Percentiles rank a stretch among this genome's conserved stretches.
Conservation (phyloP, 2,329 filamentous ascomycete genomes). For the Clonostachys rhizophaga region DNA sequence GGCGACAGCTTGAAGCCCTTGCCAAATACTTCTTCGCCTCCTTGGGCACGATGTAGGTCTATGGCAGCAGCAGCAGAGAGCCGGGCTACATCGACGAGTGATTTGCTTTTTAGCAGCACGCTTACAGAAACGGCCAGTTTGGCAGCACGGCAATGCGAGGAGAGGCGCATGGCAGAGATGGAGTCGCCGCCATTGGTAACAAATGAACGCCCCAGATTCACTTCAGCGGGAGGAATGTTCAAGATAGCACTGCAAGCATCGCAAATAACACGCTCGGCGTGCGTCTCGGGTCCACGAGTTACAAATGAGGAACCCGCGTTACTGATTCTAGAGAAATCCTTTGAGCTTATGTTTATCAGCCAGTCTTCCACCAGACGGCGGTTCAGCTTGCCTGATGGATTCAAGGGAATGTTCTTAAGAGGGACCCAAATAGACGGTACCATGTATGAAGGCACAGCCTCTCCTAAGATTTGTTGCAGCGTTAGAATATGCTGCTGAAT, state of each 20-base stretch:
- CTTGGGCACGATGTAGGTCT: conserved; percentile 1
- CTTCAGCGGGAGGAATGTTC: conserved; percentile 19
- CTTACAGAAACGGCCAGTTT: conserved; percentile 20
- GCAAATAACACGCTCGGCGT: conserved; percentile 6
- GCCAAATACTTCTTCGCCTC: conserved; percentile 32
- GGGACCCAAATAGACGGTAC: background rate
- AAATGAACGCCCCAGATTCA: conserved; percentile 24
- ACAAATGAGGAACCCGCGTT: conserved; percentile 9
- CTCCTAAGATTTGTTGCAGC: no score
- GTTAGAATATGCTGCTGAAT: no score
- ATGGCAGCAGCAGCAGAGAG: conserved; percentile 4
- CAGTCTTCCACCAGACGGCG: background rate
- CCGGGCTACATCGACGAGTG: conserved; percentile 10
- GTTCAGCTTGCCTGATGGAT: conserved; percentile 21
- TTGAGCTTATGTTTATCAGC: background rate
- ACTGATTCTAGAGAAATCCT: conserved; percentile 11
- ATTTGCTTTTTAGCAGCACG: conserved; percentile 20
- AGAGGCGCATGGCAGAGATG: conserved; percentile 32
- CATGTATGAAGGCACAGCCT: no score
- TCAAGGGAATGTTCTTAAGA: conserved; percentile 3
- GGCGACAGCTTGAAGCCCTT: conserved; percentile 20
- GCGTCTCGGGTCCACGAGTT: background rate
- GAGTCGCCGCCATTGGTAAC: conserved; percentile 34
- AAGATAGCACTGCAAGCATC: conserved; percentile 35
- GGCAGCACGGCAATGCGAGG: conserved; percentile 26